A percentile compares a stretch with the other conserved stretches of the same genome.
Conservation (phyloP, 192 early-diverging fungal species). For the Lobosporangium transversale region DNA sequence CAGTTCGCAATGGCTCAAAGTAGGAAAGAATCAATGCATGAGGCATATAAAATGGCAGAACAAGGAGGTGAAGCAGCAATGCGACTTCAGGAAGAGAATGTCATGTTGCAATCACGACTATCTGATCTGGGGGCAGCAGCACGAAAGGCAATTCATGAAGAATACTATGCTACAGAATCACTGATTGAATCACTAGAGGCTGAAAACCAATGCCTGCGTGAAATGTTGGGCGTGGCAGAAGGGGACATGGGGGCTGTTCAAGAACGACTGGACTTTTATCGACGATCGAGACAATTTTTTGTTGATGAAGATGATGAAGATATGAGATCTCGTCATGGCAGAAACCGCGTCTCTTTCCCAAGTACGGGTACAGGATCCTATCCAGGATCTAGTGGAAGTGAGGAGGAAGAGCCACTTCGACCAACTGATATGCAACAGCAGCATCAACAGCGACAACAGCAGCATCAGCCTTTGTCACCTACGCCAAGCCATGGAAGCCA, state of each 20-base stretch:
- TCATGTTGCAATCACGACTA: slow-evolving; percentile 17
- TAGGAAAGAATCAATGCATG: slow-evolving; percentile 43
- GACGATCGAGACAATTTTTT: background rate
- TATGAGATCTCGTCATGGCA: background rate
- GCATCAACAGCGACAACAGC: background rate
- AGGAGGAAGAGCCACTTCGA: slow-evolving; percentile 21
- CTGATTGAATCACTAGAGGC: slow-evolving; percentile 44
- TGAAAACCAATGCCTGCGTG: slow-evolving; percentile 35
- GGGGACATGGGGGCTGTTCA: background rate
- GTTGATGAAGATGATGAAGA: slow-evolving; percentile 19
- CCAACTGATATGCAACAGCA: background rate
- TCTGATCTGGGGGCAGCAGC: slow-evolving; percentile 30
- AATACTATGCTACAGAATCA: slow-evolving; percentile 43
- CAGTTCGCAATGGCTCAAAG: slow-evolving; percentile 47
- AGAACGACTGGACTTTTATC: slow-evolving; percentile 8
- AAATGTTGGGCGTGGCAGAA: slow-evolving; percentile 41
- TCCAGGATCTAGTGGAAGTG: slow-evolving; percentile 41
- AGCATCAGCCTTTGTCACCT: background rate
- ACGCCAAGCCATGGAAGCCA: background rate
- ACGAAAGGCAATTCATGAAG: slow-evolving; percentile 39
- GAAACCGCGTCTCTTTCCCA: slow-evolving; percentile 40
- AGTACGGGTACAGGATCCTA: slow-evolving; percentile 37
- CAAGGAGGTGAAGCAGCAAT: slow-evolving; percentile 33
- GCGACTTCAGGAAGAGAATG: slow-evolving; percentile 42
- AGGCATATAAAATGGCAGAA: slow-evolving; percentile 46